Evolutionary conservation across 345 rosid species (phyloP).

Genomic region (Leavenworthia alabamica): DNA sequence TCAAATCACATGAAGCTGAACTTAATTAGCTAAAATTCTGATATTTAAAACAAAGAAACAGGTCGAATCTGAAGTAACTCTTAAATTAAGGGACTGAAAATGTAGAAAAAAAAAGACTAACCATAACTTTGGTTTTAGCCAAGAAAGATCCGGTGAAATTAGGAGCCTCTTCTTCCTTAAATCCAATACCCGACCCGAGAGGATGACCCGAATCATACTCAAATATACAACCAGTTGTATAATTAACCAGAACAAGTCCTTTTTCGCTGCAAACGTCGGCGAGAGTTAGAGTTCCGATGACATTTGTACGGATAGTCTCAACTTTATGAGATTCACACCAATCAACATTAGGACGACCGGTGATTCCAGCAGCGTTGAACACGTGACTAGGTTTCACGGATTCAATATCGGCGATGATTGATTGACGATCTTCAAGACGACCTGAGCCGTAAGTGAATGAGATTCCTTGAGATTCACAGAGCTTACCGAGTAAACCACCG

Average conservation of each 20-base stretch:
- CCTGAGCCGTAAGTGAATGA: conserved; percentile 67
- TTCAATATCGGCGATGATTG: conserved; percentile 58
- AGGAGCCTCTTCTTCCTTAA: conserved; percentile 87
- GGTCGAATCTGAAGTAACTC: neutral
- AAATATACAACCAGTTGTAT: conserved; percentile 85
- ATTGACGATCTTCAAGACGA: conserved; percentile 68
- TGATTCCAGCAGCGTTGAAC: conserved; percentile 91
- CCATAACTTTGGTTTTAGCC: conserved; percentile 96
- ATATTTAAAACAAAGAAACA: neutral
- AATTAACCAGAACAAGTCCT: conserved; percentile 62
- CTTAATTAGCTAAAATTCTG: neutral
- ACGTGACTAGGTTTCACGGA: conserved; percentile 67
- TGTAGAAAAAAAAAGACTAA: conserved; percentile 20
- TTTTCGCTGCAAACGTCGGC: conserved; percentile 79
- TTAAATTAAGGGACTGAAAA: neutral
- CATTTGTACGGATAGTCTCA: conserved; percentile 84
- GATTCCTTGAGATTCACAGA: conserved; percentile 61
- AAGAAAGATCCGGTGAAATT: conserved; percentile 83
- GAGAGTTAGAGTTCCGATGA: conserved; percentile 74
- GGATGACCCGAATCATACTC: conserved; percentile 71
- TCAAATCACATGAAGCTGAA: too few relatives aligned
- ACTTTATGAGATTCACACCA: conserved; percentile 96
- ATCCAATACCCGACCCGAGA: conserved; percentile 73
- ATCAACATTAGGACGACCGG: conserved; percentile 89
- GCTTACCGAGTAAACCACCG: conserved; percentile 76